phyloP scores from a whole-genome alignment of 371 early-diverging fungal genomes.

The Vairimorpha apis region DNA sequence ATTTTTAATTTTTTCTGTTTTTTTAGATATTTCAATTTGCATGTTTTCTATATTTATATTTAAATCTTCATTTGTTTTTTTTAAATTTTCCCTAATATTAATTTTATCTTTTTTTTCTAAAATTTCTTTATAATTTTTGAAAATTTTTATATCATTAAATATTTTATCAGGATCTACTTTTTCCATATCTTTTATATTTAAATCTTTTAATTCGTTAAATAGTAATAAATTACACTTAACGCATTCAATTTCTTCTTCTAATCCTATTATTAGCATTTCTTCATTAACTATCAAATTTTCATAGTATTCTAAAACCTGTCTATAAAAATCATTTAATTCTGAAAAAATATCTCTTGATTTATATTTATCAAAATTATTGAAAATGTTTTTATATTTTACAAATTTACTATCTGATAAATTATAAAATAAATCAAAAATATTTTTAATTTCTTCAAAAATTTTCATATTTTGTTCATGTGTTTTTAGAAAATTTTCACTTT shows the following conservation, averaged over 20 bases:
- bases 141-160: slow-evolving; percentile 70
- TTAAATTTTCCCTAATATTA: slow-evolving; percentile 67
- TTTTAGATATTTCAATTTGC: slow-evolving; percentile 4
- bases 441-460: background rate
- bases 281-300: background rate
- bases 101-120: slow-evolving; percentile 67
- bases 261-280: slow-evolving; percentile 2
- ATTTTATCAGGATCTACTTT: slow-evolving; percentile 71
- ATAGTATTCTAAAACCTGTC: background rate
- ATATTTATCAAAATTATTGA: background rate
- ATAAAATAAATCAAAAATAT: background rate
- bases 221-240: background rate
- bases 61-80: slow-evolving; percentile 67
- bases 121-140: slow-evolving; percentile 66
- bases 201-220: slow-evolving; percentile 9
- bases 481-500: background rate
- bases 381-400: no score
- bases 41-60: slow-evolving; percentile 2
- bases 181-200: background rate
- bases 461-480: background rate
- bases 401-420: no score
- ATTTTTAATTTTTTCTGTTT: slow-evolving; percentile 3
- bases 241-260: background rate
- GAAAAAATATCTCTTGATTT: background rate
- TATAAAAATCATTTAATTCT: background rate